A percentile compares a stretch with the other conserved stretches of the same genome.
phyloP scores from a whole-genome alignment of 2,329 filamentous ascomycete species.

The Trichothecium sympodiale region DNA sequence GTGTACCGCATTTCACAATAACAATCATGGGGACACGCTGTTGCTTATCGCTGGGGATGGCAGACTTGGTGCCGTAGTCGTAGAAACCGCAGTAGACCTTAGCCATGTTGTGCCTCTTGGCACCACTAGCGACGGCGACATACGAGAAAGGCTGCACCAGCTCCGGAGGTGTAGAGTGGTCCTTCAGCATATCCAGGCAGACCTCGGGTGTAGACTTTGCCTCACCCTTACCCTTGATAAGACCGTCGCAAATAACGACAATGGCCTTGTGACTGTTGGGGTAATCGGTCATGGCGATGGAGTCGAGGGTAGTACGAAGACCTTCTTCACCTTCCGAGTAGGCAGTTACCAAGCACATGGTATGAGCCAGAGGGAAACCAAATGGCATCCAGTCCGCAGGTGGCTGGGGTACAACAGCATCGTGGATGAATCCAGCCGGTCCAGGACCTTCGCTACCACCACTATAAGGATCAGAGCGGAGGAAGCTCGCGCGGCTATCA shows the following conservation, averaged over 20 bases:
- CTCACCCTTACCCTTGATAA: conserved; percentile 95
- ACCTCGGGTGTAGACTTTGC: conserved; percentile 79
- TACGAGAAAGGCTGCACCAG: conserved; percentile 90
- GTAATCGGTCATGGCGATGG: conserved; percentile 94
- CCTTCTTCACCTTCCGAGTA: conserved; percentile 95
- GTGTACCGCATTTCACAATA: conserved; percentile 90
- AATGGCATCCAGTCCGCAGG: conserved; percentile 97
- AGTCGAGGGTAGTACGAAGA: conserved; percentile 87
- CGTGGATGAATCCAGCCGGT: conserved; percentile 90
- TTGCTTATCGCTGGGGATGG: conserved; percentile 75
- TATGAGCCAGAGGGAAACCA: conserved; percentile 85
- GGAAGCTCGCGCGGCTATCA: conserved; percentile 53
- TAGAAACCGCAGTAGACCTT: conserved; percentile 98
- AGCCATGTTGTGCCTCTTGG: conserved; percentile 99
- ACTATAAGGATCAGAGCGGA: conserved; percentile 48
- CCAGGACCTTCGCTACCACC: conserved; percentile 60
- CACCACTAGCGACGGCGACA: conserved; percentile 87
- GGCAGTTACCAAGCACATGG: conserved; percentile 88
- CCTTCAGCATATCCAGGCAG: conserved; percentile 86
- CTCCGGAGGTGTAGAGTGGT: conserved; percentile 66
- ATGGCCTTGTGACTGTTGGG: conserved; percentile 98
- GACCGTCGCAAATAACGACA: conserved; percentile 89
- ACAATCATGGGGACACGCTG: conserved; percentile 97
- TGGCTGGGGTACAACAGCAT: conserved; percentile 89
- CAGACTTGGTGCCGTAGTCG: conserved; percentile 76